Percentiles rank a stretch among this genome's conserved stretches.
These are phyloP conservation scores for Paramecium pentaurelia DNA, from an alignment of 73 alveolate genomes.

Conservation along the genomic window DNA sequence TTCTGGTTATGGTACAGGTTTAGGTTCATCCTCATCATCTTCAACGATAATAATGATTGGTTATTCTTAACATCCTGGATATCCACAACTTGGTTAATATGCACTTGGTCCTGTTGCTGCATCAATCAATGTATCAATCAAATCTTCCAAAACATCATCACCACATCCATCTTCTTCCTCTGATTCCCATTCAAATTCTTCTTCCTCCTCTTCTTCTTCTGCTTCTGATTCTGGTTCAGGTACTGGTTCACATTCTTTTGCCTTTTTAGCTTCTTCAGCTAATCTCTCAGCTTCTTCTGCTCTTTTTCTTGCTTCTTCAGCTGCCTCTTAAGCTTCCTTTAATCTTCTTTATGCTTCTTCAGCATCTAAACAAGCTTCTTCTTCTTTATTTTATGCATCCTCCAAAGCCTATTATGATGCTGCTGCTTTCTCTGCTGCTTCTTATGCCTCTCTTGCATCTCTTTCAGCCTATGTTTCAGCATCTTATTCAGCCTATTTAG, in stretches of 20 bases:
- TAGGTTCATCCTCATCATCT: constrained; percentile 43
- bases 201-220: not conserved
- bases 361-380: constrained; percentile 2
- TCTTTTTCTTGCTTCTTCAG: not conserved
- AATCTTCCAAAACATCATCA: constrained; percentile 18
- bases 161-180: constrained; percentile 40
- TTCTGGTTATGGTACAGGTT: not conserved
- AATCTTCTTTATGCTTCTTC: not conserved
- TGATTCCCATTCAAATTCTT: not conserved
- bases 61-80: constrained; percentile 32
- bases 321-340: constrained; percentile 12
- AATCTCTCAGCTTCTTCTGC: constrained; percentile 5
- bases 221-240: not conserved
- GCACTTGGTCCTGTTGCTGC: constrained; percentile 14
- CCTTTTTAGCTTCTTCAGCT: constrained; percentile 24
- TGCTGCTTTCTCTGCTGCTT: constrained; percentile 11
- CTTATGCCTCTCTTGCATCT: not conserved
- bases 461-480: not conserved
- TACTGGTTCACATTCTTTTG: not conserved
- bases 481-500: not conserved
- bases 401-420: not conserved
- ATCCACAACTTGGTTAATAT: constrained; percentile 11
- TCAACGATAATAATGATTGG: constrained; percentile 21
- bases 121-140: constrained; percentile 47
- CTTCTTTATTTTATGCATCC: not conserved